Conservation (phyloP, 129 eudicot genomes). For the Centella asiatica region DNA sequence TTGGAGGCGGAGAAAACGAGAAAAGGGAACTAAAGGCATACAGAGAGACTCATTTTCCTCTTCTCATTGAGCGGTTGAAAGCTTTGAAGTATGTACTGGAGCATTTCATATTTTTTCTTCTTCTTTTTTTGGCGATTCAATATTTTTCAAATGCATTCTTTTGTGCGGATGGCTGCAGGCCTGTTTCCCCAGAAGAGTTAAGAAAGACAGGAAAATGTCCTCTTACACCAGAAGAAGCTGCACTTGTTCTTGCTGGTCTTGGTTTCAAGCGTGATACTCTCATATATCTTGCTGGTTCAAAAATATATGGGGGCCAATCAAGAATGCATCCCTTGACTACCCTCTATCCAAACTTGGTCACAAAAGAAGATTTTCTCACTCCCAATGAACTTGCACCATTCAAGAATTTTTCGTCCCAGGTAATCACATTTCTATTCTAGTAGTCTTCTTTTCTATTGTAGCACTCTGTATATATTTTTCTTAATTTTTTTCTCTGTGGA, state of each 20-base stretch:
- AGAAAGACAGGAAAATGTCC: conserved; percentile 82
- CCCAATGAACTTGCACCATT: conserved; percentile 76
- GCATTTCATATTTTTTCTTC: not conserved
- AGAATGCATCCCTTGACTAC: conserved; percentile 56
- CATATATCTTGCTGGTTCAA: conserved; percentile 77
- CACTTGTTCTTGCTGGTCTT: conserved; percentile 67
- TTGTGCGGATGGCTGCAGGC: conserved; percentile 31
- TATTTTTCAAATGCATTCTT: not conserved
- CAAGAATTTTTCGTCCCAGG: conserved; percentile 81
- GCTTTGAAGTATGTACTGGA: conserved; percentile 29
- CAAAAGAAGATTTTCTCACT: conserved; percentile 85
- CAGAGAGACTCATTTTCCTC: conserved; percentile 78
- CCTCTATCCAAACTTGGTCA: conserved; percentile 63
- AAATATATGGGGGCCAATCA: conserved; percentile 69
- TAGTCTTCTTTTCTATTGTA: not conserved
- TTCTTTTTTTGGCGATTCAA: not conserved
- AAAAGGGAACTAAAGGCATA: conserved; percentile 66
- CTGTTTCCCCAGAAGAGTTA: conserved; percentile 52
- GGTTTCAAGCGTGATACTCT: conserved; percentile 56
- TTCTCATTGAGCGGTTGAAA: conserved; percentile 70
- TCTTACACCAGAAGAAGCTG: conserved; percentile 94
- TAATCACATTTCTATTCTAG: conserved; percentile 5
- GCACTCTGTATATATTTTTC: not conserved
- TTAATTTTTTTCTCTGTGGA: not conserved
- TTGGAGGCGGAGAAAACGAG: conserved; percentile 82